Conservation (phyloP, 2,329 filamentous ascomycete genomes). For the Venturia nashicola region DNA sequence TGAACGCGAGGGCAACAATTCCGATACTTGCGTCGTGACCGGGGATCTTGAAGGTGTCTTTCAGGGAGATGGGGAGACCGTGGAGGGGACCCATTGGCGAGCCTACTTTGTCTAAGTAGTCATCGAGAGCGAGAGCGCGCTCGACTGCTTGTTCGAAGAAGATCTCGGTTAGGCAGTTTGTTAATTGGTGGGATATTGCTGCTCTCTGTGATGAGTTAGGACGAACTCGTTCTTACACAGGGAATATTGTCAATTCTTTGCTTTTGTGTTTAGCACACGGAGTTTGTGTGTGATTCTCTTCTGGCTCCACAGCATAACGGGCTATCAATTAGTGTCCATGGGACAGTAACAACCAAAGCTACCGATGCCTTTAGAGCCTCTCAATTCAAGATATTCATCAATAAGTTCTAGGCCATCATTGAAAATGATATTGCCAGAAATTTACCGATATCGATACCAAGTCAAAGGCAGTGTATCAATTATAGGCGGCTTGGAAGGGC, state of each 20-base stretch:
- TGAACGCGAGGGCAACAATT: slow-evolving; percentile 30
- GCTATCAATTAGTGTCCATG: too few species aligned
- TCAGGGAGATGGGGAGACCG: slow-evolving; percentile 22
- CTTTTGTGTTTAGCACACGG: too few species aligned
- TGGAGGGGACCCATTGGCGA: slow-evolving; percentile 12
- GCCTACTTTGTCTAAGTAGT: slow-evolving; percentile 12
- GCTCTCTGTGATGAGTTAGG: slow-evolving; percentile 22
- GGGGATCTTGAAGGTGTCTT: slow-evolving; percentile 24
- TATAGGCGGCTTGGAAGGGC: too few species aligned
- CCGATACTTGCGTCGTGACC: slow-evolving; percentile 28
- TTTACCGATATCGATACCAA: background rate
- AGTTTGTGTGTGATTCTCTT: too few species aligned
- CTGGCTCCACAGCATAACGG: too few species aligned
- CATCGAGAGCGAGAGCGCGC: slow-evolving; percentile 20
- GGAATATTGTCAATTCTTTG: too few species aligned
- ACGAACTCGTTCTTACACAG: background rate
- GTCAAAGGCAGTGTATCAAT: too few species aligned
- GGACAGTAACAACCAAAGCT: too few species aligned
- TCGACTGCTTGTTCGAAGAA: slow-evolving; percentile 24
- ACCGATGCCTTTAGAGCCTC: too few species aligned
- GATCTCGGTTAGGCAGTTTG: slow-evolving; percentile 29
- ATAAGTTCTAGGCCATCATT: too few species aligned
- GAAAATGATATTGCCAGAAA: too few species aligned
- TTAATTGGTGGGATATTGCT: slow-evolving; percentile 34
- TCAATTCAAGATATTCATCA: too few species aligned